Evolutionary conservation across 495 filamentous ascomycete species (phyloP).

Genomic region (Lasiosphaeriaceae sp.): DNA sequence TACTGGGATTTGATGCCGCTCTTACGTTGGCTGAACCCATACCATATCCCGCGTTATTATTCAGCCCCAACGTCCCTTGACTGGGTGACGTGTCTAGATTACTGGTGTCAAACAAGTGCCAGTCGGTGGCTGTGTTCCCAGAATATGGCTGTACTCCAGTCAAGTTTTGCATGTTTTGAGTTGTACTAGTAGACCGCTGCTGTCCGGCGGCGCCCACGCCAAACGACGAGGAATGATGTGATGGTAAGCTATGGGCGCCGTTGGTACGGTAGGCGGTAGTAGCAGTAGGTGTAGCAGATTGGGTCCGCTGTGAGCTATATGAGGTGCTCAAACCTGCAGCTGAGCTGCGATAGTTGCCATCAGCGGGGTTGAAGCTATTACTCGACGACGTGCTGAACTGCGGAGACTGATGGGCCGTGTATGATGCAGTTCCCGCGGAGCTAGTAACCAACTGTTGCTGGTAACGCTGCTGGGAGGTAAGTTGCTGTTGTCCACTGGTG

Average conservation of each 20-base stretch:
- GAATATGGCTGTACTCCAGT: constrained; percentile 20
- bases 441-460: constrained; percentile 38
- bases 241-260: constrained; percentile 29
- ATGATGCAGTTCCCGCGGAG: constrained; percentile 31
- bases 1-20: constrained; percentile 11
- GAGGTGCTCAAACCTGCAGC: constrained; percentile 23
- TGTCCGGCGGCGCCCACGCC: constrained; percentile 14
- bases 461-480: constrained; percentile 35
- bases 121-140: constrained; percentile 23
- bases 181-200: constrained; percentile 21
- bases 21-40: constrained; percentile 16
- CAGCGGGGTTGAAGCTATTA: constrained; percentile 31
- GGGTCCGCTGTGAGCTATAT: constrained; percentile 35
- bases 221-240: constrained; percentile 37
- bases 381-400: constrained; percentile 40
- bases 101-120: constrained; percentile 35
- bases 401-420: constrained; percentile 39
- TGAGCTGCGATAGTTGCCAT: constrained; percentile 36
- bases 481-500: constrained; percentile 23
- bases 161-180: constrained; percentile 24
- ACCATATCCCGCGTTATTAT: constrained; percentile 18
- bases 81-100: constrained; percentile 33
- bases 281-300: constrained; percentile 34
- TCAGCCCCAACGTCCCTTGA: constrained; percentile 20
- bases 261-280: constrained; percentile 29